Evolutionary conservation across 2,329 filamentous ascomycete species (phyloP).

Genomic region (Pseudogymnoascus sp.): DNA sequence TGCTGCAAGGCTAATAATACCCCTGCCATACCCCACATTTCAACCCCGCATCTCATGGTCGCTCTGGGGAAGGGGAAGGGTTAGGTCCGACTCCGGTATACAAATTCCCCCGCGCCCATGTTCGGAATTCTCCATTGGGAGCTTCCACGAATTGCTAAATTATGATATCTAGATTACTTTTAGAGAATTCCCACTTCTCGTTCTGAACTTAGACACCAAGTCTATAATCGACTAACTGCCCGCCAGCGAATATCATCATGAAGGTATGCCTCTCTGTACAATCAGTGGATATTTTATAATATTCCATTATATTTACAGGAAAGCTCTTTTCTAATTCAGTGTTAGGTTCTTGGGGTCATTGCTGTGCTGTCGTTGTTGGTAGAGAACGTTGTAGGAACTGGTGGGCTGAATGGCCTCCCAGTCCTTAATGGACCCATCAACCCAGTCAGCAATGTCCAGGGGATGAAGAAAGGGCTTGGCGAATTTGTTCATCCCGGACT

Average conservation of each 20-base stretch:
- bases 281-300: neutral
- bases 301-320: neutral
- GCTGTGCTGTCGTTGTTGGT: neutral
- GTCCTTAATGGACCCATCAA: constrained; percentile 23
- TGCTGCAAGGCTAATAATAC: neutral
- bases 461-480: neutral
- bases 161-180: neutral
- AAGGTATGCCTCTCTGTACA: neutral
- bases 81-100: neutral
- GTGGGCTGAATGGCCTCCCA: constrained; percentile 19
- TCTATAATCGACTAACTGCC: neutral
- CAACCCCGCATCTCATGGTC: neutral
- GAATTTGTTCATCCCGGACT: constrained; percentile 29
- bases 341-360: neutral
- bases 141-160: neutral
- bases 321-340: neutral
- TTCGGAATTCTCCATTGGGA: neutral
- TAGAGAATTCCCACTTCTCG: neutral
- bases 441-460: constrained; percentile 11
- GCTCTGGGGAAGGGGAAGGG: neutral
- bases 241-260: neutral
- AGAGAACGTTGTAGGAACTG: constrained; percentile 12
- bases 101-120: neutral
- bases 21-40: neutral
- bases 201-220: neutral